Conservation (phyloP, 768 basidiomycete species). For the Psilocybe cyanescens region DNA sequence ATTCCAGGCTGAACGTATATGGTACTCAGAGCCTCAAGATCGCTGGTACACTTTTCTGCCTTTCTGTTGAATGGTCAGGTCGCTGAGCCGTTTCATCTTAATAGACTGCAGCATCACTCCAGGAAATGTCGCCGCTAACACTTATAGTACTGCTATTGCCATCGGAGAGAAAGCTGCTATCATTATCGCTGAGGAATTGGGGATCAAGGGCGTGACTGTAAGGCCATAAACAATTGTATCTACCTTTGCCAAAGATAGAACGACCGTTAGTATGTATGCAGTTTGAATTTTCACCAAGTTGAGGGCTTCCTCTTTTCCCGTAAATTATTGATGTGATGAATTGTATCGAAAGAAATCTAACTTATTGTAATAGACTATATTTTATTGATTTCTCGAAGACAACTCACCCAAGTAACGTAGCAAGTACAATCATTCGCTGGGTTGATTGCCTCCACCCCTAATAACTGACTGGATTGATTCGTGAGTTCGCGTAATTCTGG, state of each 20-base stretch:
- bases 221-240: slow-evolving; percentile 2
- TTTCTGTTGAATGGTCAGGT: neutral
- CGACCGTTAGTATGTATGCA: too few relatives aligned
- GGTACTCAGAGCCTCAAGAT: slow-evolving; percentile 30
- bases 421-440: too few relatives aligned
- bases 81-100: neutral
- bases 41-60: slow-evolving; percentile 19
- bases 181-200: slow-evolving; percentile 50
- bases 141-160: slow-evolving; percentile 37
- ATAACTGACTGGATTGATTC: too few relatives aligned
- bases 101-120: slow-evolving; percentile 29
- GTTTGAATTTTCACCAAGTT: too few relatives aligned
- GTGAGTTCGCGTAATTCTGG: too few relatives aligned
- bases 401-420: too few relatives aligned
- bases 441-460: too few relatives aligned
- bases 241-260: neutral
- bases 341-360: too few relatives aligned
- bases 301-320: too few relatives aligned
- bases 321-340: too few relatives aligned
- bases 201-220: slow-evolving; percentile 16
- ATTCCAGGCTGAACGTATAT: slow-evolving; percentile 33
- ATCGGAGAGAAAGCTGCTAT: slow-evolving; percentile 61
- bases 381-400: too few relatives aligned
- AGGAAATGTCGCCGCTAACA: slow-evolving; percentile 36
- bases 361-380: too few relatives aligned